phyloP scores from a whole-genome alignment of 371 early-diverging fungal genomes.

The Zopfochytrium polystomum region DNA sequence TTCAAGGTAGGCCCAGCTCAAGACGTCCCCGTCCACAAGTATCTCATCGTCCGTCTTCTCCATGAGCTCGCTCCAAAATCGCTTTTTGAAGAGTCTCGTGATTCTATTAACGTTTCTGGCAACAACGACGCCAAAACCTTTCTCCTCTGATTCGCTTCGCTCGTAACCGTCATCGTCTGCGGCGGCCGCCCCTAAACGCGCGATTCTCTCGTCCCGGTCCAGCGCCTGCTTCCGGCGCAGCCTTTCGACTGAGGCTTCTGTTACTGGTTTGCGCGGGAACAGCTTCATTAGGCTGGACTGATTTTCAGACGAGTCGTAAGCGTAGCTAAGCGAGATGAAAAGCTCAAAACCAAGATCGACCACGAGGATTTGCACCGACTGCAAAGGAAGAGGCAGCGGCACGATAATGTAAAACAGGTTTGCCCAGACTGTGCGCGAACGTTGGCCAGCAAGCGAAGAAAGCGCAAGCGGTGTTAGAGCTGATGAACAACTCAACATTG shows the following conservation, averaged over 20 bases:
- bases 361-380: conserved; percentile 51
- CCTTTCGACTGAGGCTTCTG: conserved; percentile 9
- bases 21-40: conserved; percentile 45
- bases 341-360: conserved; percentile 59
- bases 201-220: conserved; percentile 46
- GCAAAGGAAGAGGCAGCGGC: conserved; percentile 52
- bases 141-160: neutral
- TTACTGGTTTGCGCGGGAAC: conserved; percentile 51
- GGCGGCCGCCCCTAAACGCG: conserved; percentile 7
- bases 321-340: conserved; percentile 50
- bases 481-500: too few species aligned
- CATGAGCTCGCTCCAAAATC: too few species aligned
- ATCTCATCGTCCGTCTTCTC: conserved; percentile 35
- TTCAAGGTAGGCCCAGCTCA: conserved; percentile 51
- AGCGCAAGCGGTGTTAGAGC: too few species aligned
- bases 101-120: too few species aligned
- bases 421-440: too few species aligned
- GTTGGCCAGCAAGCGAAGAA: too few species aligned
- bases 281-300: conserved; percentile 39
- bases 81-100: too few species aligned
- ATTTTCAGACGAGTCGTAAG: conserved; percentile 56
- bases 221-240: too few species aligned
- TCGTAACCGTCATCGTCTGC: conserved; percentile 7
- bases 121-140: too few species aligned
- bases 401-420: conserved; percentile 48